These are phyloP conservation scores for Ambispora gerdemannii DNA, from an alignment of 192 early-diverging fungal species.

Conservation along the genomic window DNA sequence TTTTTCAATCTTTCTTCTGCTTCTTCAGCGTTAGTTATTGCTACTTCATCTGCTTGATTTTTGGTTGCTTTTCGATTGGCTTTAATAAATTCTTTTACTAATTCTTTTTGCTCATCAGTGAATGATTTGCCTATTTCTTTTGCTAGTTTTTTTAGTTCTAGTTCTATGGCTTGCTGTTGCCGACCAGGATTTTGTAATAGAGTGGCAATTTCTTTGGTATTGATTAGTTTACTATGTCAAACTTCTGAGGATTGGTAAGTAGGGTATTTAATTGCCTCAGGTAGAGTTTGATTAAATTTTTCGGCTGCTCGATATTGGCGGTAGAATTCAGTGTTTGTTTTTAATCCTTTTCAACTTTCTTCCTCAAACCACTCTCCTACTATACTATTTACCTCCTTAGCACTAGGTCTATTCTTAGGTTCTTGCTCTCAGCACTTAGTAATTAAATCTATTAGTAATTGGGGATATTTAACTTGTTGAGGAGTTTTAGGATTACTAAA, in stretches of 20 bases:
- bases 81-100: too few relatives aligned
- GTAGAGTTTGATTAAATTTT: background rate
- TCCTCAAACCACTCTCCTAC: background rate
- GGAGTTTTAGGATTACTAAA: background rate
- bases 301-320: background rate
- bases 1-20: too few relatives aligned
- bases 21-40: too few relatives aligned
- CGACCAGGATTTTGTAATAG: too few relatives aligned
- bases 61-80: too few relatives aligned
- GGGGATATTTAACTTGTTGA: constrained; percentile 5
- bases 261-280: background rate
- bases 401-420: background rate
- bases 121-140: too few relatives aligned
- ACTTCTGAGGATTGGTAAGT: background rate
- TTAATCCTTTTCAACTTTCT: too few relatives aligned
- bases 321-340: constrained; percentile 2
- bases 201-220: background rate
- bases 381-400: background rate
- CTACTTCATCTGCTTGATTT: too few relatives aligned
- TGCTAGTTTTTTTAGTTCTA: too few relatives aligned
- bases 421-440: background rate
- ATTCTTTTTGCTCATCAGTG: too few relatives aligned
- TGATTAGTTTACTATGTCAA: background rate
- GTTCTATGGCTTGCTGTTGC: too few relatives aligned
- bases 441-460: background rate